Evolutionary conservation across 176 grass and related monocot species (phyloP), one percentile per base, ranked within the genome.

Genomic region (Secale cereale): DNA sequence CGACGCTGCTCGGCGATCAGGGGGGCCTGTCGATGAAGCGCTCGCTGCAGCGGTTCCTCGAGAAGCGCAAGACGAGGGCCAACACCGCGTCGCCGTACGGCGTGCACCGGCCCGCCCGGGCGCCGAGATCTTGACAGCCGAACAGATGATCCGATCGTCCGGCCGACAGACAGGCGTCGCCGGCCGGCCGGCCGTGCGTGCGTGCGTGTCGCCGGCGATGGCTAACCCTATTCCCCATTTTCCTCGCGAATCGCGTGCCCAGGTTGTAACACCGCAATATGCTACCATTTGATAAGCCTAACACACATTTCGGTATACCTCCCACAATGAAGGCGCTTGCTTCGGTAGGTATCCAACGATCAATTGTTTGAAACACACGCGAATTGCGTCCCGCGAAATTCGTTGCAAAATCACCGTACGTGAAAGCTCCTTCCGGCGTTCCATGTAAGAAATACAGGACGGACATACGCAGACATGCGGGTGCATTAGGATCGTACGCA

Each of bases 41-140:
- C 4, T 89, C 88, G 5, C 73, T 89, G 60, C 88, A 89, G 77
- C 74, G 70, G 79, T 89, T 89, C 71, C 88, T 89, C 23, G 82
- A 85, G 54, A 89, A 89, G 76, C 79, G 87, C 61, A 89, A 85
- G 74, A 32, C 69, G 30, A 89, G 87, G 79, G 45, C 75, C n/a
- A 46, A 9, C 59, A 1, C 20, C 59, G 16, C 73, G 22, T 64
- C 60, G 39, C 78, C 78, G 39, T 80, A 65, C 78, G 15, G 6
- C 31, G 8, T 12, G 10, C 25, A 31, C 27, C 78, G 78, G 17
- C 61, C 62, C 8, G 23, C 23, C 39, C 10, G 35, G 77, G 3
- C 23, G 57, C 59, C 35, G 15, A 45, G 37, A 65, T 64, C 36
- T 64, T 79, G 77, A 78, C 27, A 19, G 52, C 20, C 69, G 37